These are phyloP conservation scores for Solanum chiquidenum DNA, from an alignment of 257 asterid genomes.

Conservation along the genomic window DNA sequence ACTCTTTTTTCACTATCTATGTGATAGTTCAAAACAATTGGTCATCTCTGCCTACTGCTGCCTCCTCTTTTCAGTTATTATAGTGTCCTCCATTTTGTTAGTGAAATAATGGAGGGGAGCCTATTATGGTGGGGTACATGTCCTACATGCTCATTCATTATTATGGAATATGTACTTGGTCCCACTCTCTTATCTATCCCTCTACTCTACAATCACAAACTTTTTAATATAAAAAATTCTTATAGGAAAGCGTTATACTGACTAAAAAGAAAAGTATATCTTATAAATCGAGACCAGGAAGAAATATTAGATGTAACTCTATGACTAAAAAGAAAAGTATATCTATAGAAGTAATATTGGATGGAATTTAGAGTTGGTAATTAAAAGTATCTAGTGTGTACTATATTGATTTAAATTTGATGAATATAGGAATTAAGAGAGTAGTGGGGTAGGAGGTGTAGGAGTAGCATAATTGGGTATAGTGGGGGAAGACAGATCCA, in stretches of 20 bases:
- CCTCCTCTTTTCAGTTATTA: neutral
- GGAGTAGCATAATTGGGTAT: neutral
- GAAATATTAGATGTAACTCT: no score
- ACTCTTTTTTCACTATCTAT: neutral
- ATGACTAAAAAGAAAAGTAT: no score
- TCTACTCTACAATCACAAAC: neutral
- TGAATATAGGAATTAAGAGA: neutral
- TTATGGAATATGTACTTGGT: neutral
- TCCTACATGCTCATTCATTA: neutral
- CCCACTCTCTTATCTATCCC: neutral
- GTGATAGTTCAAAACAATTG: neutral
- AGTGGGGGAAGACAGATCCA: neutral
- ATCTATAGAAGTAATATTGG: no score
- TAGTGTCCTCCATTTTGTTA: neutral
- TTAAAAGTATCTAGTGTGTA: neutral
- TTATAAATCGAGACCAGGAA: no score
- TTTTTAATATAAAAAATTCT: neutral
- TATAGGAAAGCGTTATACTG: no score
- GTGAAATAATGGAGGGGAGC: slow-evolving; percentile 4
- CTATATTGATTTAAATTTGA: neutral
- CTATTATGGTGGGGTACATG: slow-evolving; percentile 3
- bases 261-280: no score
- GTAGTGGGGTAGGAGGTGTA: neutral
- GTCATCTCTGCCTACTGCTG: neutral
- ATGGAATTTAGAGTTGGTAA: neutral